phyloP scores from a whole-genome alignment of 257 asterid species.

The Nicotiana obtusifolia region DNA sequence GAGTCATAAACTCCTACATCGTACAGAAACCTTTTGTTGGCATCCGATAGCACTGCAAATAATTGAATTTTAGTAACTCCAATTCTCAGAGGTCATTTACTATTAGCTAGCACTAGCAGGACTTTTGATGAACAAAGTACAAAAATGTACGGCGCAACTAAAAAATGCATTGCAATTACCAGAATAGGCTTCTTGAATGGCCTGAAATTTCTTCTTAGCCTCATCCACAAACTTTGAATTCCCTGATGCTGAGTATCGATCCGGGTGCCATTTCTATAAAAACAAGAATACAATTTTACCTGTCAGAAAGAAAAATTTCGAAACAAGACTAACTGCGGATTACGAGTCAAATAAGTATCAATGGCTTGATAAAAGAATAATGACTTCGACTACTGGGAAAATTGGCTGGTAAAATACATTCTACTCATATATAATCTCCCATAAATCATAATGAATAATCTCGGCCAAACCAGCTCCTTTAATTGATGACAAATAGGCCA shows the following conservation, averaged over 20 bases:
- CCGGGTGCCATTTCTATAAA: conserved; percentile 86
- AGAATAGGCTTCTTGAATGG: conserved; percentile 83
- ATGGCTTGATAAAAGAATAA: too few relatives aligned
- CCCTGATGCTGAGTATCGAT: conserved; percentile 64
- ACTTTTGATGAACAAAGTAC: conserved; percentile 5
- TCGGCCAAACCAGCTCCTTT: background rate
- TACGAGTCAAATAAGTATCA: background rate
- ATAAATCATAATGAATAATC: background rate
- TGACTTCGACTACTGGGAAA: background rate
- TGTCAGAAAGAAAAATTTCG: too few relatives aligned
- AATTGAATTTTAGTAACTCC: background rate
- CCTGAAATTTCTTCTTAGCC: conserved; percentile 79
- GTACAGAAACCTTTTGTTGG: conserved; percentile 69
- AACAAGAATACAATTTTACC: background rate
- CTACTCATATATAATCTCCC: background rate
- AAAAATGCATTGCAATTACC: conserved; percentile 25
- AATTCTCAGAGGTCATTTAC: background rate
- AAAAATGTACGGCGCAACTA: background rate
- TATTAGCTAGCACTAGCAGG: background rate
- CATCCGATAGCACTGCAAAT: conserved; percentile 65
- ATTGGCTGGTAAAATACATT: background rate
- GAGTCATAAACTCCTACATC: conserved; percentile 81
- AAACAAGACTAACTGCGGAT: background rate
- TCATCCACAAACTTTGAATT: conserved; percentile 48
- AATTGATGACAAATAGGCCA: background rate